Evolutionary conservation across 768 basidiomycete genomes (phyloP), one percentile per base, ranked within the genome.

Genomic region (Dentipellis sp.): DNA sequence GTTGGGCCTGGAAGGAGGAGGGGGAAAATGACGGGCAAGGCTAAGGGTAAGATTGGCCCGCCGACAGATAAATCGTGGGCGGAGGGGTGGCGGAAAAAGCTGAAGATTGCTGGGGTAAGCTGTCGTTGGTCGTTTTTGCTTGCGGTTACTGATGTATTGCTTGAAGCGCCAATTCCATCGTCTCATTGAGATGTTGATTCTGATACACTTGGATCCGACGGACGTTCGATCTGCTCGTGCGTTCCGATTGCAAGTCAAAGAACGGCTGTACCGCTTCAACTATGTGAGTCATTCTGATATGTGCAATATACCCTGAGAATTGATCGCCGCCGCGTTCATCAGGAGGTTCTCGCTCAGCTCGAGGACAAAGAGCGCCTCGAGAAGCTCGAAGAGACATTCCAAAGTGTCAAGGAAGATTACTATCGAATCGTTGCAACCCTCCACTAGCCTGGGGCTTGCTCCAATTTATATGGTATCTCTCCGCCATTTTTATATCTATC

Each of bases 241-340:
- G 10, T 97, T 87, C 68, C 77, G 95, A 53, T 68, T 99, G 35
- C 88, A 93, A 68, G 93, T 95, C 65, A 99, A 99, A 71, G 93
- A 97, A 68, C 81, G 97, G 38, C 70, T 99, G 46, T 97, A 90
- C 66, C 79, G 93, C 19, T 97, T 97, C 72, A 99, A 98, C 72
- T 97, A 86, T 68, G 93, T 94, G 64, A 65, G 88, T 77, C 10
- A n/a, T 2, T 17, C 11, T 50, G 10, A 2, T 40, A 11, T 39
- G 11, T 10, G 10, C 38, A n/a, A 10, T 34, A 9, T 17, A 29
- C 5, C 16, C n/a, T 38, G 16, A 35, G 36, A 29, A 47, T 35
- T n/a, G 36, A 35, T 2, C 36, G 56, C n/a, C 23, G 50, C 62
- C 11, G 52, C 38, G 17, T 47, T 38, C n/a, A 55, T 19, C 65